These are phyloP conservation scores for Multifurca ochricompacta DNA, from an alignment of 768 basidiomycete species.

Conservation along the genomic window DNA sequence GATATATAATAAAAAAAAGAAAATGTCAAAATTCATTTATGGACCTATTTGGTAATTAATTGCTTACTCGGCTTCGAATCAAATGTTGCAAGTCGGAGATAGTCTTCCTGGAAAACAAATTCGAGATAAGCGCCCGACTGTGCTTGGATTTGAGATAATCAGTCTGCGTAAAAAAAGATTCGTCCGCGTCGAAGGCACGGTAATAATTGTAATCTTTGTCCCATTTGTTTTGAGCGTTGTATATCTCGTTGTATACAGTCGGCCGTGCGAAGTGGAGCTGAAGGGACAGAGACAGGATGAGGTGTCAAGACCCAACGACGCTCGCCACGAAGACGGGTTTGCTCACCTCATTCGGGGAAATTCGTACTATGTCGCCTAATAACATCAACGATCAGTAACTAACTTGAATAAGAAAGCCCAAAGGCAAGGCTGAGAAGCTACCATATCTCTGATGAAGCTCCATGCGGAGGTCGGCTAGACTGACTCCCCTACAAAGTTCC, in stretches of 20 bases:
- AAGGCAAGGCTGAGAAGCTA: neutral
- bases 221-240: slow-evolving; percentile 23
- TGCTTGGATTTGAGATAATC: slow-evolving; percentile 30
- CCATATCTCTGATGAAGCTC: slow-evolving; percentile 14
- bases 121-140: slow-evolving; percentile 28
- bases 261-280: slow-evolving; percentile 14
- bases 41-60: neutral
- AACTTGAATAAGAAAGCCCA: neutral
- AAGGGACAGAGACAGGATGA: neutral
- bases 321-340: no score
- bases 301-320: neutral
- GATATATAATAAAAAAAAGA: no score
- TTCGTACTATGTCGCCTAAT: slow-evolving; percentile 11
- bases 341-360: slow-evolving; percentile 14
- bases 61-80: slow-evolving; percentile 28
- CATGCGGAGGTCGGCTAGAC: slow-evolving; percentile 3
- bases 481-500: slow-evolving; percentile 2
- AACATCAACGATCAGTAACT: neutral
- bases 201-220: slow-evolving; percentile 35
- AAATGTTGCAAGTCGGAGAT: slow-evolving; percentile 31
- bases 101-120: slow-evolving; percentile 34
- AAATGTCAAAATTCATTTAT: no score
- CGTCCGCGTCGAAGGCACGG: slow-evolving; percentile 30
- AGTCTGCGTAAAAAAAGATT: slow-evolving; percentile 32
- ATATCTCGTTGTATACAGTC: slow-evolving; percentile 12